These are phyloP conservation scores for Xerocomellus chrysenteron DNA, from an alignment of 768 basidiomycete species.

Conservation along the genomic window DNA sequence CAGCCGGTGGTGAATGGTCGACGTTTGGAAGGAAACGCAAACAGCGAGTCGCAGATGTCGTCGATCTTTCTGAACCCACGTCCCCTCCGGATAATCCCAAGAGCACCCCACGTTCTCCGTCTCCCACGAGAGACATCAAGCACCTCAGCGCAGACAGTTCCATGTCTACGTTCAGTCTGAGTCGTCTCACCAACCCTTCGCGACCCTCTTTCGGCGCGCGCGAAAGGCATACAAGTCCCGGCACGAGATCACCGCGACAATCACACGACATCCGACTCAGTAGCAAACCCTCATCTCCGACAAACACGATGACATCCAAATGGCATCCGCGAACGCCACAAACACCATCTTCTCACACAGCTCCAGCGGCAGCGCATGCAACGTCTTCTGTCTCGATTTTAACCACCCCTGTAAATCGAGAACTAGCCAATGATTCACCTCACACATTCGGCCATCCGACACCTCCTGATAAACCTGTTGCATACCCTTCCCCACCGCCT, in stretches of 20 bases:
- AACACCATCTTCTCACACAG: constrained; percentile 19
- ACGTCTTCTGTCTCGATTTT: constrained; percentile 16
- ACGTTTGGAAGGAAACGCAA: constrained; percentile 35
- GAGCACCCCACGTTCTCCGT: constrained; percentile 18
- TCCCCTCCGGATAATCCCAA: constrained; percentile 12
- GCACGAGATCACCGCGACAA: constrained; percentile 18
- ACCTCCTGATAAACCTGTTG: constrained; percentile 27
- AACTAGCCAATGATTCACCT: constrained; percentile 35
- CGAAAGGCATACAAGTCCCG: constrained; percentile 10
- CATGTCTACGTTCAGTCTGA: constrained; percentile 19
- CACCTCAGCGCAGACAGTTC: constrained; percentile 18
- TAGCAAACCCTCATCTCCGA: constrained; percentile 33
- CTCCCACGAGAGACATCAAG: constrained; percentile 16
- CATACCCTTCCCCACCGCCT: constrained; percentile 40
- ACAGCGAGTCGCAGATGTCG: constrained; percentile 13
- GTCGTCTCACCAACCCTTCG: constrained; percentile 14
- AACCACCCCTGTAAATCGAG: constrained; percentile 29
- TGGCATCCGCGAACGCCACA: constrained; percentile 28
- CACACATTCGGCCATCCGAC: constrained; percentile 42
- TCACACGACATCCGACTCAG: constrained; percentile 16
- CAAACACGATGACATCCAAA: constrained; percentile 28
- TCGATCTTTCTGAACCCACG: constrained; percentile 11
- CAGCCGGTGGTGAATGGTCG: constrained; percentile 31
- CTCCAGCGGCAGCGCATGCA: constrained; percentile 11
- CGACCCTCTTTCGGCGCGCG: constrained; percentile 5